Evolutionary conservation across 83 land plant species (phyloP), one percentile per base, ranked within the genome.

Genomic region (Diphasiastrum complanatum): DNA sequence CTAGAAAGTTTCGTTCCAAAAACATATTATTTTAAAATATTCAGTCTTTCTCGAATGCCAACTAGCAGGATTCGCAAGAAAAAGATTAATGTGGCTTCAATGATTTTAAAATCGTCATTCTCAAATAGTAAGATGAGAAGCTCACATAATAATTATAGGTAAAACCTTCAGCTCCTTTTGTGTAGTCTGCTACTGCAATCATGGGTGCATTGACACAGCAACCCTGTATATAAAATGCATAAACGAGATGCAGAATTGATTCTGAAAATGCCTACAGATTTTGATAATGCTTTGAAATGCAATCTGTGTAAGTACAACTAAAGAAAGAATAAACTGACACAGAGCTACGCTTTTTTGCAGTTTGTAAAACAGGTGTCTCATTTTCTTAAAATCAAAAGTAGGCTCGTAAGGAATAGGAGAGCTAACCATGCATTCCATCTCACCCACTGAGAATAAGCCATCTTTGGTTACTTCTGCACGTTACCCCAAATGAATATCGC

Each of bases 371-470:
- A 14, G 52, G 52, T 49, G 20, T 11, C 22, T 49, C 5, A 49
- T 22, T 14, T 49, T 5, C 22, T 19, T 20, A 49, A 11, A 49
- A 49, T 49, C 22, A 49, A 49, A 14, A 11, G 19, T 11, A 5
- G 19, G 22, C 12, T 14, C 12, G 18, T 5, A 11, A 5, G 5
- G 24, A 60, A 45, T 18, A 43, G 32, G 25, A 4, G 50, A 47
- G 16, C 81, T 73, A 66, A 93, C 98, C 98, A 93, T 93, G 83
- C 98, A 93, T 60, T 93, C 98, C 98, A 93, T 93, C 77, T 93
- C 98, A 10, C 98, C 98, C 62, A 93, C 98, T 63, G 96, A 88
- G 59, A 93, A 93, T 72, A 88, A 30, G 16, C 98, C 98, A 77
- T 93, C 98, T 56, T 83, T 81, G 33, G 98, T 93, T 29, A 93